phyloP scores from a whole-genome alignment of 441 rosid genomes.

The Biscutella laevigata region DNA sequence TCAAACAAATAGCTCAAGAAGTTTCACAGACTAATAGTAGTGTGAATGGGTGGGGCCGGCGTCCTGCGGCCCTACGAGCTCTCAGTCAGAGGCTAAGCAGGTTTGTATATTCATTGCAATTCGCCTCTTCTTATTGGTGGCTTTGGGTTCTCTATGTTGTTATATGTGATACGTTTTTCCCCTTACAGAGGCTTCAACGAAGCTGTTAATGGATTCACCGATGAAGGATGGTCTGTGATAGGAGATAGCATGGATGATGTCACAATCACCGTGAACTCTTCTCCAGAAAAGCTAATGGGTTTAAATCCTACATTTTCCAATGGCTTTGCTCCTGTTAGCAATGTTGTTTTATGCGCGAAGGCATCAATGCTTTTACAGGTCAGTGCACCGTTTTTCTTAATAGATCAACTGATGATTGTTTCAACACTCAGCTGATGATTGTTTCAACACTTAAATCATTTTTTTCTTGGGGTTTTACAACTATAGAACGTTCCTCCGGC shows the following conservation, averaged over 20 bases:
- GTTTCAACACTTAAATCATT: too few relatives aligned
- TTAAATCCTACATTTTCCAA: conserved; percentile 60
- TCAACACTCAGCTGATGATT: too few relatives aligned
- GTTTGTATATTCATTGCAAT: conserved; percentile 25
- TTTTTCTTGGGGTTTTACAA: not conserved
- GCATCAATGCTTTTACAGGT: conserved; percentile 99
- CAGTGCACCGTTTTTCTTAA: not conserved
- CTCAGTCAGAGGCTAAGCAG: conserved; percentile 94
- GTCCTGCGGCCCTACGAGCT: conserved; percentile 86
- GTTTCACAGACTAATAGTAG: conserved; percentile 68
- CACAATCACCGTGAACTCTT: conserved; percentile 75
- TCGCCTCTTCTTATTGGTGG: not conserved
- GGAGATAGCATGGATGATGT: conserved; percentile 94
- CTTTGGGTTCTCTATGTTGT: not conserved
- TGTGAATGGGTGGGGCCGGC: conserved; percentile 67
- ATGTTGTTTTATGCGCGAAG: conserved; percentile 76
- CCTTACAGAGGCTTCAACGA: conserved; percentile 80
- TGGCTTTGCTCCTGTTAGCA: conserved; percentile 80
- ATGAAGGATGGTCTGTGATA: conserved; percentile 91
- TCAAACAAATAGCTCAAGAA: conserved; percentile 89
- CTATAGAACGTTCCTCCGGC: conserved; percentile 90
- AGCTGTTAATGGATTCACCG: conserved; percentile 86
- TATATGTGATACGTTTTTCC: conserved; percentile 19
- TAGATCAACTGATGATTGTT: not conserved
- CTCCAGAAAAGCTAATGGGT: conserved; percentile 93